Conservation (phyloP, 2,329 filamentous ascomycete species). For the Tolypocladium capitatum region DNA sequence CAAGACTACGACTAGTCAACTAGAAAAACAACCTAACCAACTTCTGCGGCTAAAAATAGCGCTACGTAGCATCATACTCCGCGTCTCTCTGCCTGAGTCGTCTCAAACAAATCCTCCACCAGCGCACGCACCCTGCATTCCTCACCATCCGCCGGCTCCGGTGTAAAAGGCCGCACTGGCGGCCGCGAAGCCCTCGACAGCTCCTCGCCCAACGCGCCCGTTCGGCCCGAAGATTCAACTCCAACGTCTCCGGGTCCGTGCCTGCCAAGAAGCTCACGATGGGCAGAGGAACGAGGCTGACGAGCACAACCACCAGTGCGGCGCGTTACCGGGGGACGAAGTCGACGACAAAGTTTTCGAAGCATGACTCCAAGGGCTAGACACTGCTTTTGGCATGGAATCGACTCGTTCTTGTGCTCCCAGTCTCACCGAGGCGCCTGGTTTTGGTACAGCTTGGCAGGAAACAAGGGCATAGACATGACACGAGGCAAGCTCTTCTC, state of each 20-base stretch:
- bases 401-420: not conserved
- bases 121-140: not conserved
- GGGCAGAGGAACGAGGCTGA: constrained; percentile 45
- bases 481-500: not conserved
- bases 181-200: constrained; percentile 21
- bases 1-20: too few species aligned
- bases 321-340: constrained; percentile 34
- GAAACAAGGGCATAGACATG: not conserved
- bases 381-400: not conserved
- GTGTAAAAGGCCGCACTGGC: constrained; percentile 22
- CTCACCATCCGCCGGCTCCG: constrained; percentile 2
- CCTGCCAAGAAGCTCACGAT: constrained; percentile 23
- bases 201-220: constrained; percentile 19
- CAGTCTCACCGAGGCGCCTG: not conserved
- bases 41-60: not conserved
- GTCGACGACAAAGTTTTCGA: constrained; percentile 45
- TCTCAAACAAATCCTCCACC: not conserved
- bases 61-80: not conserved
- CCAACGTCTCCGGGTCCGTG: constrained; percentile 24
- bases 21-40: too few species aligned
- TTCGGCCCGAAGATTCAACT: constrained; percentile 37
- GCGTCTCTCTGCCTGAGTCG: not conserved
- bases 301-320: constrained; percentile 40
- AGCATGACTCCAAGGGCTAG: not conserved
- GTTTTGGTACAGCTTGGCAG: not conserved